phyloP scores from a whole-genome alignment of 2,329 filamentous ascomycete species.

The Curvularia lunata region DNA sequence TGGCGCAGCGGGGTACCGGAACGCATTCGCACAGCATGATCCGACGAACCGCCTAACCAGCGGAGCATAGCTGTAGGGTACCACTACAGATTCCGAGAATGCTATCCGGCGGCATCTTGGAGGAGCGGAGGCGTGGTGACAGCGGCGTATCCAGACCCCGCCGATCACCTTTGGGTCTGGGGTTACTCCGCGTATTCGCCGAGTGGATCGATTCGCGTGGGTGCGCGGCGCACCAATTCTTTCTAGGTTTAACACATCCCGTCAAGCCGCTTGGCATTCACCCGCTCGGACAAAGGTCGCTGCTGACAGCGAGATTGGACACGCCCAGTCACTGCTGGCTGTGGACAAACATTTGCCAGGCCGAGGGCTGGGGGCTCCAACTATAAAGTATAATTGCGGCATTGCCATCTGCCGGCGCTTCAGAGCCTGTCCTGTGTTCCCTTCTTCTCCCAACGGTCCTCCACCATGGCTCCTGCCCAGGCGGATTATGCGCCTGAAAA shows the following conservation, averaged over 20 bases:
- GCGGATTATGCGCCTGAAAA: conserved; percentile 2
- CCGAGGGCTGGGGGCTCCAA: not conserved
- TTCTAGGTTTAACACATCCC: conserved; percentile 6
- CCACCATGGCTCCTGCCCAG: conserved; percentile 18
- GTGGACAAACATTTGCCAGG: conserved; percentile 1
- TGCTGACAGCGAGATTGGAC: conserved; percentile 11
- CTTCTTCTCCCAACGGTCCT: not conserved
- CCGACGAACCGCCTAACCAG: not conserved
- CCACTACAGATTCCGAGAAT: not conserved
- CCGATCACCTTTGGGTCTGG: conserved; percentile 16
- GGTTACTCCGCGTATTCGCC: conserved; percentile 12
- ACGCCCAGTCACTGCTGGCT: conserved; percentile 4
- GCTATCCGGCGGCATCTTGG: not conserved
- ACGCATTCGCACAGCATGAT: not conserved
- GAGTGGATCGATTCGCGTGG: conserved; percentile 12
- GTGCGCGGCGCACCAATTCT: conserved; percentile 7
- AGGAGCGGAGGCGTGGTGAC: conserved; percentile 1
- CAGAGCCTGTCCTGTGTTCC: not conserved
- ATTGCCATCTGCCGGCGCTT: conserved; percentile 11
- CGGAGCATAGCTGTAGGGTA: not conserved
- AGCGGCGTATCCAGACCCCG: conserved; percentile 9
- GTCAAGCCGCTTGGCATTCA: conserved; percentile 14
- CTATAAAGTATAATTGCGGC: conserved; percentile 15
- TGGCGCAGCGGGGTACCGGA: not conserved
- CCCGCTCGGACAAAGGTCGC: conserved; percentile 1